These are phyloP conservation scores for Trichothecium sympodiale DNA, from an alignment of 2,329 filamentous ascomycete genomes.

Conservation along the genomic window DNA sequence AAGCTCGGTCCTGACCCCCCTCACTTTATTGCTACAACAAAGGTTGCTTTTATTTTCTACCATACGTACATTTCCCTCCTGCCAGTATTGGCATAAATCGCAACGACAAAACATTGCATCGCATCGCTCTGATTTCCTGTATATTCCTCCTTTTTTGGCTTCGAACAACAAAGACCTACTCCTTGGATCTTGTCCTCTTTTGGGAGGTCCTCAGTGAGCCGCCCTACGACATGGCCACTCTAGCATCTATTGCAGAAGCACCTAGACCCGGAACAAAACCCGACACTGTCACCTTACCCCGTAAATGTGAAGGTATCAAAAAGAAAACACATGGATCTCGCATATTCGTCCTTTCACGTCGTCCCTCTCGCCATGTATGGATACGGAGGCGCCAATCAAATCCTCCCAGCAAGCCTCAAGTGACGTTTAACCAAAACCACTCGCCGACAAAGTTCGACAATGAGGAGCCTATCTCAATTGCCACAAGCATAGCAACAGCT, in stretches of 20 bases:
- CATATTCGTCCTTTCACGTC: conserved; percentile 14
- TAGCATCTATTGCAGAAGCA: conserved; percentile 16
- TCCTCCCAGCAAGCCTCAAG: background rate
- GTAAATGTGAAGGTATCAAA: background rate
- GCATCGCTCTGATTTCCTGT: background rate
- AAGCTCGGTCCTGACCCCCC: no score
- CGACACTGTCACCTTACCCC: background rate
- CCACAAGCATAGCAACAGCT: no score
- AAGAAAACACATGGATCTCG: conserved; percentile 12
- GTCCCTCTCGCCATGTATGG: conserved; percentile 10
- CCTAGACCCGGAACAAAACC: background rate
- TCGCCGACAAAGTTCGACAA: background rate
- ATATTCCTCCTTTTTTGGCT: conserved; percentile 8
- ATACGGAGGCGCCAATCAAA: background rate
- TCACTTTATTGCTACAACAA: no score
- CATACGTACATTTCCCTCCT: no score
- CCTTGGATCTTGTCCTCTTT: no score
- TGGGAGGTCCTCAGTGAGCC: no score
- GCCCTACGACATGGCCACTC: conserved; percentile 20
- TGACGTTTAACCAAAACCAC: background rate
- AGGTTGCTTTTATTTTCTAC: no score
- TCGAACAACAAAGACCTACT: conserved; percentile 3
- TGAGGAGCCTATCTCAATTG: no score
- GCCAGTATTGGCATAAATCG: no score
- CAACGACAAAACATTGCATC: no score